A percentile compares a stretch with the other conserved stretches of the same genome.
These are phyloP conservation scores for Fragosphaeria purpurea DNA, from an alignment of 2,329 filamentous ascomycete species.

Conservation along the genomic window DNA sequence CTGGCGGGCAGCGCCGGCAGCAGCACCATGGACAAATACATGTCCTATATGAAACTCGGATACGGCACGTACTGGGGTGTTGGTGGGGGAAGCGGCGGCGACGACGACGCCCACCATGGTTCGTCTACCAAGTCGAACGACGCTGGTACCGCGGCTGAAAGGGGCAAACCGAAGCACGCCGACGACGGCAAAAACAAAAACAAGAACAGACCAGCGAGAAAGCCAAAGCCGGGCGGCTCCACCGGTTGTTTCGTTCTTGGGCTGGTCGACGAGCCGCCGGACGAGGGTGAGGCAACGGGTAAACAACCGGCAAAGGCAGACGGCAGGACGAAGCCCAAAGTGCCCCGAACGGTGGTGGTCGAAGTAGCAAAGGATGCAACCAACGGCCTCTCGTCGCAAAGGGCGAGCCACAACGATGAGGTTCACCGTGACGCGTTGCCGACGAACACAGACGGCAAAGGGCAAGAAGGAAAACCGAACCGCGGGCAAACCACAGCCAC, in stretches of 20 bases:
- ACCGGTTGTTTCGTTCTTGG: slow-evolving; percentile 55
- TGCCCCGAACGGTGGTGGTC: slow-evolving; percentile 57
- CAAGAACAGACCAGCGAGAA: neutral
- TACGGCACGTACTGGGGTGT: slow-evolving; percentile 59
- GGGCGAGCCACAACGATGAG: slow-evolving; percentile 20
- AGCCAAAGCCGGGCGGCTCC: slow-evolving; percentile 4
- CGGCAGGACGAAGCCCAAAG: slow-evolving; percentile 15
- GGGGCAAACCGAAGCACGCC: neutral
- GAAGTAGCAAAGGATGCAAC: slow-evolving; percentile 41
- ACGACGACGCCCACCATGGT: neutral
- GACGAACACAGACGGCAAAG: no score
- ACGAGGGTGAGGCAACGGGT: no score
- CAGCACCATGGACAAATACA: slow-evolving; percentile 42
- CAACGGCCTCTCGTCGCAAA: slow-evolving; percentile 32
- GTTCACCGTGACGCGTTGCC: no score
- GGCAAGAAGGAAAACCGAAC: slow-evolving; percentile 6
- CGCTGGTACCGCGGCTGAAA: no score
- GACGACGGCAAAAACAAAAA: neutral
- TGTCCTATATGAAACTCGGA: slow-evolving; percentile 56
- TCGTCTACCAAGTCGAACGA: no score
- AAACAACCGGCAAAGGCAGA: no score
- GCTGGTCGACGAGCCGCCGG: slow-evolving; percentile 44
- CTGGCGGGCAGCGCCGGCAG: slow-evolving; percentile 3
- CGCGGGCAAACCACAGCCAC: no score
- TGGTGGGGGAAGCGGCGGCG: slow-evolving; percentile 17